phyloP scores from a whole-genome alignment of 2,329 filamentous ascomycete genomes.

The Cladorrhinum sp. region DNA sequence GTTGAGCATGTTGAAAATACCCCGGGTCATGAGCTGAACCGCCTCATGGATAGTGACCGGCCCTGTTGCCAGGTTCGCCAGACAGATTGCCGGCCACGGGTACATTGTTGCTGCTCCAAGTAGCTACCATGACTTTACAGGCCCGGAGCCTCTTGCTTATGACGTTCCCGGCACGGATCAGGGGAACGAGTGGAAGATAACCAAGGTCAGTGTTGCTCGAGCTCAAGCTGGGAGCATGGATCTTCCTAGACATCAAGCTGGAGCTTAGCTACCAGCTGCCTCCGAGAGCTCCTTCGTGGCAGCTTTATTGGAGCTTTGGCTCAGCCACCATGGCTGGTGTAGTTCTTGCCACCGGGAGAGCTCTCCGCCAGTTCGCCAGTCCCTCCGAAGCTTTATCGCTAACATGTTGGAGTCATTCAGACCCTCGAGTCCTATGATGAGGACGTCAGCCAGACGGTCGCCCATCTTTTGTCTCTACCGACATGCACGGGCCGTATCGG shows the following conservation, averaged over 20 bases:
- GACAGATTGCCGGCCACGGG: slow-evolving; percentile 87
- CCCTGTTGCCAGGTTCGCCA: slow-evolving; percentile 82
- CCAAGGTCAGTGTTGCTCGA: slow-evolving; percentile 54
- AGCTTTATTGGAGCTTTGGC: neutral
- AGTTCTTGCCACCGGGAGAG: neutral
- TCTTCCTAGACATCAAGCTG: neutral
- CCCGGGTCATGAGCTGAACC: neutral
- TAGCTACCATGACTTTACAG: slow-evolving; percentile 90
- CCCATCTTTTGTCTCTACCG: slow-evolving; percentile 65
- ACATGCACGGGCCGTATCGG: slow-evolving; percentile 82
- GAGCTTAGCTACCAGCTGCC: neutral
- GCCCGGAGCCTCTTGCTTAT: slow-evolving; percentile 78
- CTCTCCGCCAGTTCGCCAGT: neutral
- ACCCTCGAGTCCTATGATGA: slow-evolving; percentile 83
- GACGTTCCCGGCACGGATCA: slow-evolving; percentile 83
- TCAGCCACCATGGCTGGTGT: neutral
- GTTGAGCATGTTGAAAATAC: slow-evolving; percentile 6
- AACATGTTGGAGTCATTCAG: slow-evolving; percentile 38
- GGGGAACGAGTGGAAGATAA: slow-evolving; percentile 82
- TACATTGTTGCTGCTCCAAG: slow-evolving; percentile 91
- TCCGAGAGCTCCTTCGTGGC: no score
- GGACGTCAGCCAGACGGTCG: slow-evolving; percentile 66
- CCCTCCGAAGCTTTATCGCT: neutral
- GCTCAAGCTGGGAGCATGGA: neutral
- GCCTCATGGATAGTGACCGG: slow-evolving; percentile 65